Base-by-base conservation (phyloP, 192 early-diverging fungal genomes). In the Obelidium mucronatum region DNA sequence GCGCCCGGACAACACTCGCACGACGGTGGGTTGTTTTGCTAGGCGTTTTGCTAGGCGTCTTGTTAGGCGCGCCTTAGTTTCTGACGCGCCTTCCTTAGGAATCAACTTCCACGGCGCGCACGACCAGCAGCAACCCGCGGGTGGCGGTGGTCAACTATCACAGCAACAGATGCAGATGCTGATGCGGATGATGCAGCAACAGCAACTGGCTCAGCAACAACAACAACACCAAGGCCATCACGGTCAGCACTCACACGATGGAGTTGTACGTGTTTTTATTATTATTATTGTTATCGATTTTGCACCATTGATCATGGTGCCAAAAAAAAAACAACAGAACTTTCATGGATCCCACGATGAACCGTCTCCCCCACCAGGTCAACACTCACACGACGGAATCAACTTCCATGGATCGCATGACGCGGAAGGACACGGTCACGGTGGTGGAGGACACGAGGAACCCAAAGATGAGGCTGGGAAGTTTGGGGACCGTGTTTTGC, bases 401-500 rank as follows among this genome's bases (percentile, higher is more conserved):
- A 72, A 72, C 55, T 72, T 72, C 55, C 73, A 74, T n/a, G 73
- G 61, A 19, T 40, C 60, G 8, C 73, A 74, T 64, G 73, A 40
- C 39, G 62, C 6, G 24, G 59, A 36, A 33, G 62, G 62, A 17
- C 58, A 67, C 37, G 74, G 53, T 58, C 34, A 73, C 37, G 75
- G 64, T 48, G 61, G 40, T 8, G 80, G 83, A 54, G 28, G 2
- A 26, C 83, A 86, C 64, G 37, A 54, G 11, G 66, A 83, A 40
- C 22, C 62, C 30, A 64, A 80, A 39, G 76, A 60, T 24, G 36
- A 28, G 11, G 74, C 67, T 31, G 94, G 94, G 28, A 94, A 96
- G 72, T 94, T 93, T 86, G 80, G 83, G 17, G 92, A 94, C 54
- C 85, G 97, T 11, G 69, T 59, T 6, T 82, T 90, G 19, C 74